Base-by-base conservation (phyloP, 2,329 filamentous ascomycete genomes). In the Cytospora paraplurivora region DNA sequence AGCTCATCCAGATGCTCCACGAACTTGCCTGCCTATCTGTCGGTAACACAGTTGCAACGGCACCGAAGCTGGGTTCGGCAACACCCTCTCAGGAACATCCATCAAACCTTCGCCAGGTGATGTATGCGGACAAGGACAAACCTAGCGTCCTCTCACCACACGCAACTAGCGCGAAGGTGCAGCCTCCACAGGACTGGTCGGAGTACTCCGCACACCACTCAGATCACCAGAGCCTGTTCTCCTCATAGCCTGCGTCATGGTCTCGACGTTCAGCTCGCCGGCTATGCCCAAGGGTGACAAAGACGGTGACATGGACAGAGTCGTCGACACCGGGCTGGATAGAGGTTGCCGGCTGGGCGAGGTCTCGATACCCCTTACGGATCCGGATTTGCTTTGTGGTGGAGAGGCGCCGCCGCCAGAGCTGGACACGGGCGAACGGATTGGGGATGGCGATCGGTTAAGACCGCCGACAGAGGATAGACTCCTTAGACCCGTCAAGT, bases 161-260 rank as follows among this genome's bases (percentile, higher is more conserved):
- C 62, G 56, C 56, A 38, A n/a, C 59, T 65, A 67, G 32, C 65
- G 65, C 27, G 71, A 74, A n/a, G 73, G 69, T 8, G 73, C 75
- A 7, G 51, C 59, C 53, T 86, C 83, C 37, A 85, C 77, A 1
- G 86, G 86, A 70, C 86, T 88, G 38, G 81, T 76, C 4, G 86
- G 85, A 58, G 80, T 77, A 75, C 86, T 88, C 66, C 83, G 78
- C 55, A 81, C 73, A 55, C 76, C 78, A 68, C 81, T 80, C 63
- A 97, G 78, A 73, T 97, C 94, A 19, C 90, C 86, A 76, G 92
- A 97, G 52, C 88, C 91, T 15, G 93, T 96, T 75, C 91, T 89
- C 72, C 91, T 83, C 72, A 97, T 79, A 17, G 92, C 93, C 76
- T 97, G 93, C 59, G 89, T 85, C 93, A 97, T 96, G 4, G 93